Conservation (phyloP, 257 asterid genomes). For the Verbena officinalis region DNA sequence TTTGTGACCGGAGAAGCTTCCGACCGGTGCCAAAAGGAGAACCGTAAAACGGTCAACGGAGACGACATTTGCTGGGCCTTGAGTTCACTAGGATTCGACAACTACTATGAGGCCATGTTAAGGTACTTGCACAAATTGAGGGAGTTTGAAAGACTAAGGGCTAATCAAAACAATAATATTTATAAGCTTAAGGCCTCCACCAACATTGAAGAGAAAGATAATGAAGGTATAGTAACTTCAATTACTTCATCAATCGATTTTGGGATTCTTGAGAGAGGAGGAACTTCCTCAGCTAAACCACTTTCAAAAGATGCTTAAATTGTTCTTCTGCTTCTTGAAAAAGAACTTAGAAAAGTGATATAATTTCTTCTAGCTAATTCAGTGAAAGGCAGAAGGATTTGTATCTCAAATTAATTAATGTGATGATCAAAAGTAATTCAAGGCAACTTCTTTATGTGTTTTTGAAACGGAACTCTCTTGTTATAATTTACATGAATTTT, state of each 20-base stretch:
- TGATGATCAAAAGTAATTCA: not conserved
- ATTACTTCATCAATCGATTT: not conserved
- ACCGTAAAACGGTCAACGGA: constrained; percentile 64
- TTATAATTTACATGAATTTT: not conserved
- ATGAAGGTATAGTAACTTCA: not conserved
- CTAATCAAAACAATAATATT: constrained; percentile 25
- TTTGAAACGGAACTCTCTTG: not conserved
- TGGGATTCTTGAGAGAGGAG: constrained; percentile 23
- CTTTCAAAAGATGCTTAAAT: not conserved
- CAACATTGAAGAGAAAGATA: constrained; percentile 34
- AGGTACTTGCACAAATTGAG: constrained; percentile 47
- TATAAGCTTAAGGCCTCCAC: not conserved
- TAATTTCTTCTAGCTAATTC: too few relatives aligned
- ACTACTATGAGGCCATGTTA: constrained; percentile 45
- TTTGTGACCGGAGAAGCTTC: constrained; percentile 71
- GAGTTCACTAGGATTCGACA: constrained; percentile 57
- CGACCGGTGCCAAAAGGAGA: constrained; percentile 57
- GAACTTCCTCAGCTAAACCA: constrained; percentile 9
- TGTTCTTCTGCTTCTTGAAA: not conserved
- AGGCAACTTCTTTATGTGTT: not conserved
- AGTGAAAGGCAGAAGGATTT: too few relatives aligned
- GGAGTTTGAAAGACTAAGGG: constrained; percentile 45
- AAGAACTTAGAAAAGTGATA: too few relatives aligned
- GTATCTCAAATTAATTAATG: too few relatives aligned
- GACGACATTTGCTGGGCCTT: constrained; percentile 70